Conservation (phyloP, 139 green algal species). For the Mychonastes homosphaera region DNA sequence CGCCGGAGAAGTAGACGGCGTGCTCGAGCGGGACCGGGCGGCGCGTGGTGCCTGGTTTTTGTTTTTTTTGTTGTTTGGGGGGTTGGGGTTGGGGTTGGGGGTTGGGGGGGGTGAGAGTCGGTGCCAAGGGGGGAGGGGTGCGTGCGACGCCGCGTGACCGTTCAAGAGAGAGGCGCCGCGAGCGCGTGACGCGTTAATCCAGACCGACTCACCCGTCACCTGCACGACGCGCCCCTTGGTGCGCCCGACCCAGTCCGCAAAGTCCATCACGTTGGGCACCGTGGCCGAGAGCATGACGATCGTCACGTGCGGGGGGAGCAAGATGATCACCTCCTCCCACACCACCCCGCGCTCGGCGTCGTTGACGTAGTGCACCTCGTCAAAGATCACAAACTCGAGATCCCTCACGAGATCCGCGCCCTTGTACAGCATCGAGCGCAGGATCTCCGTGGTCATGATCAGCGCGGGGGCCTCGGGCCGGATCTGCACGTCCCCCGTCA, state of each 20-base stretch:
- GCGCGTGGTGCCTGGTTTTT: conserved; percentile 70
- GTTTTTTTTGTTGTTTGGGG: too few species aligned
- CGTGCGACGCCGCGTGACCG: neutral
- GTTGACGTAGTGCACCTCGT: conserved; percentile 98
- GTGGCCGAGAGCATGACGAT: conserved; percentile 92
- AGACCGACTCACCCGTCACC: conserved; percentile 48
- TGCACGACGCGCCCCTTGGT: conserved; percentile 83
- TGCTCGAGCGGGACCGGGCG: conserved; percentile 93
- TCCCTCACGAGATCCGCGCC: conserved; percentile 85
- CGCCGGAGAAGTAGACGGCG: conserved; percentile 70
- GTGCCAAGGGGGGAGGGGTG: too few species aligned
- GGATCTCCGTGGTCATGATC: conserved; percentile 98
- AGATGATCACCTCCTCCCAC: conserved; percentile 91
- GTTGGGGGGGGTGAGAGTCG: too few species aligned
- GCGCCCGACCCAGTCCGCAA: conserved; percentile 93
- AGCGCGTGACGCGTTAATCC: neutral
- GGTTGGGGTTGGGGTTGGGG: too few species aligned
- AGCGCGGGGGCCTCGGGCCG: conserved; percentile 75
- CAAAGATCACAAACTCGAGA: conserved; percentile 95
- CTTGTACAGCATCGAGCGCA: conserved; percentile 93
- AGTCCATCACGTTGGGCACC: conserved; percentile 95
- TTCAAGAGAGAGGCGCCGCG: neutral
- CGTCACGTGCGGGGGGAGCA: conserved; percentile 88
- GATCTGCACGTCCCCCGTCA: conserved; percentile 92
- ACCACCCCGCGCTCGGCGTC: conserved; percentile 79